A percentile compares a stretch with the other conserved stretches of the same genome.
phyloP scores from a whole-genome alignment of 345 rosid species.

The Populus euphratica region DNA sequence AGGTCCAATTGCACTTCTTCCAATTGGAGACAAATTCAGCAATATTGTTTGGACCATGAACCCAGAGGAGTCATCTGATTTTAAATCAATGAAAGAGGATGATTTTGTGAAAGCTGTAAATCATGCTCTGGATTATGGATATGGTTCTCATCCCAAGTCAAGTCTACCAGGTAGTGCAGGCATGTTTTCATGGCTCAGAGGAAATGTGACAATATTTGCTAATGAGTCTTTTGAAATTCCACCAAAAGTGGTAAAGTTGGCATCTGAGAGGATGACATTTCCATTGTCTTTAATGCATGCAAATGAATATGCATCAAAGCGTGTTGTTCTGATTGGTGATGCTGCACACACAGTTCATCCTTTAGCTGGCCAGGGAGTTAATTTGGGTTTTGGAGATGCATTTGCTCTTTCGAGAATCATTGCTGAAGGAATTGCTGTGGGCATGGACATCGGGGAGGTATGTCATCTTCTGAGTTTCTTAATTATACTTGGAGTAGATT shows the following conservation, averaged over 20 bases:
- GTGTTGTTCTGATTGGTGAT: conserved; percentile 75
- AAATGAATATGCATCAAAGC: conserved; percentile 58
- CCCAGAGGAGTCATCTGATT: conserved; percentile 63
- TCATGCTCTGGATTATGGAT: conserved; percentile 77
- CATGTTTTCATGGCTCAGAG: conserved; percentile 62
- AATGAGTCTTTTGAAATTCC: conserved; percentile 72
- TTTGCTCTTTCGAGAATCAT: conserved; percentile 65
- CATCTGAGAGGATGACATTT: conserved; percentile 79
- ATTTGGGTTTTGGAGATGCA: conserved; percentile 90
- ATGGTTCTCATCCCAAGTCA: conserved; percentile 73
- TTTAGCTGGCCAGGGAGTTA: conserved; percentile 95
- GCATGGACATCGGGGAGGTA: conserved; percentile 87
- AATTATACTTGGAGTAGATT: neutral
- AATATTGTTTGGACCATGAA: conserved; percentile 95
- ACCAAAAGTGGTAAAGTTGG: conserved; percentile 68
- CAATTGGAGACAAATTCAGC: conserved; percentile 81
- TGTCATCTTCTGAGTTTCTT: conserved; percentile 9
- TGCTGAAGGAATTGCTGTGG: conserved; percentile 74
- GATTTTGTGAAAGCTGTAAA: conserved; percentile 74
- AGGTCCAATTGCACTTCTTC: conserved; percentile 90
- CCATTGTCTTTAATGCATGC: conserved; percentile 85
- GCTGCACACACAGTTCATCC: conserved; percentile 97
- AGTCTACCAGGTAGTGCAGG: conserved; percentile 28
- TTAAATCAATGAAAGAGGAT: conserved; percentile 65
- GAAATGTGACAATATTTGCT: conserved; percentile 35